These are phyloP conservation scores for Silene conica DNA, from an alignment of 148 eudicot species.

Conservation along the genomic window DNA sequence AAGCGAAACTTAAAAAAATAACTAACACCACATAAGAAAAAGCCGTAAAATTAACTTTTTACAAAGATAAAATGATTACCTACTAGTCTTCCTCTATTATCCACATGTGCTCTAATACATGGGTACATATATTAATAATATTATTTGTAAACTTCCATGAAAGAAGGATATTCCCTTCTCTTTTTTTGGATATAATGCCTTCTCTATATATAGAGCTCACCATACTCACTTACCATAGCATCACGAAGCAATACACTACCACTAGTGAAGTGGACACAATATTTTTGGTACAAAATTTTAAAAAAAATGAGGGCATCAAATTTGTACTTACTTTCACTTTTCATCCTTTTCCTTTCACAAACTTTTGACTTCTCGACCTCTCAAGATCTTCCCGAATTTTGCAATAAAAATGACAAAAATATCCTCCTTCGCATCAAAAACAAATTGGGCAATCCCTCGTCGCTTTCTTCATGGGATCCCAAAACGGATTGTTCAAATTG, in stretches of 20 bases:
- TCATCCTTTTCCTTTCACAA: background rate
- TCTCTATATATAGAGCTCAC: background rate
- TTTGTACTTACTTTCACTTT: background rate
- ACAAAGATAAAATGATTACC: no score
- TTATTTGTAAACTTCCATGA: background rate
- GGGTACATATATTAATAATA: no score
- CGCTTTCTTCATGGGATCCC: conserved; percentile 41
- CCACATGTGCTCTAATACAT: no score
- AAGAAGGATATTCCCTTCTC: background rate
- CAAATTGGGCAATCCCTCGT: conserved; percentile 27
- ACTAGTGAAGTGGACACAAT: background rate
- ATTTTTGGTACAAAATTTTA: background rate
- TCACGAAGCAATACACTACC: background rate
- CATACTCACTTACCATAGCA: background rate
- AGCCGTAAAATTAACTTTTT: no score
- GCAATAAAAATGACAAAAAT: conserved; percentile 40
- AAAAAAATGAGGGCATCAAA: background rate
- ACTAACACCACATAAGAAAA: no score
- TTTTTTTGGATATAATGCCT: background rate
- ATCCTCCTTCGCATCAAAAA: conserved; percentile 40
- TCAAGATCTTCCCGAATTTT: conserved; percentile 14
- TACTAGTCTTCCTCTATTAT: no score
- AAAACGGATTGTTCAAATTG: conserved; percentile 21
- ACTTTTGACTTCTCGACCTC: conserved; percentile 6
- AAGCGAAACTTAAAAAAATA: no score